phyloP scores from a whole-genome alignment of 1,139 yeast species.

The Sugiyamaella sp. region DNA sequence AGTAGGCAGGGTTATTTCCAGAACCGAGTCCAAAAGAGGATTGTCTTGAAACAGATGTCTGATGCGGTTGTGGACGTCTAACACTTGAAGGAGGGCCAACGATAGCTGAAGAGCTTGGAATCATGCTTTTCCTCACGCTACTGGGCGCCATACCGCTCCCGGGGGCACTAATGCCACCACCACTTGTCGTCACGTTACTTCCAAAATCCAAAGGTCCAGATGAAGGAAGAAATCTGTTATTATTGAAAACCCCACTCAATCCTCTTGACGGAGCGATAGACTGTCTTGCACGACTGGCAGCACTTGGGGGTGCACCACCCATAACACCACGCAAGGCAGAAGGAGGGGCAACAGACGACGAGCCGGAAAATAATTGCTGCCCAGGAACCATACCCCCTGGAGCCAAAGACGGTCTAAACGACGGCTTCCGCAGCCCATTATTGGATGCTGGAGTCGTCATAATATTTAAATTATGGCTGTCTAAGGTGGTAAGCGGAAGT shows the following conservation, averaged over 20 bases:
- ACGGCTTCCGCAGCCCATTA: conserved; percentile 28
- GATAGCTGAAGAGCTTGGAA: conserved; percentile 15
- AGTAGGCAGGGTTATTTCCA: conserved; percentile 4
- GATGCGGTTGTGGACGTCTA: conserved; percentile 18
- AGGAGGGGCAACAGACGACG: conserved; percentile 12
- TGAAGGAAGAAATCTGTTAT: conserved; percentile 9
- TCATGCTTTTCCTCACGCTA: conserved; percentile 20
- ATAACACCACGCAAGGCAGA: conserved; percentile 16
- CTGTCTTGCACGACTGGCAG: conserved; percentile 22
- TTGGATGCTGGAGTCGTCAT: conserved; percentile 26
- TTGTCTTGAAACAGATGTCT: conserved; percentile 20
- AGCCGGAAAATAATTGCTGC: conserved; percentile 10
- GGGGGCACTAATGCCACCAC: not conserved
- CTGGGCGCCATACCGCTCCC: conserved; percentile 16
- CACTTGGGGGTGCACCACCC: conserved; percentile 12
- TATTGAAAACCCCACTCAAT: conserved; percentile 24
- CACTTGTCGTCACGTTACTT: conserved; percentile 2
- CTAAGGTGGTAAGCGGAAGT: conserved; percentile 21
- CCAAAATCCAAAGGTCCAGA: not conserved
- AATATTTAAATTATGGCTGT: conserved; percentile 17
- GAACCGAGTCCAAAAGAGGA: conserved; percentile 32
- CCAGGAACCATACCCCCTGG: conserved; percentile 17
- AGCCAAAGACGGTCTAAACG: conserved; percentile 30
- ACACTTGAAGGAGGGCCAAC: conserved; percentile 12
- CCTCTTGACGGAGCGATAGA: conserved; percentile 27